Evolutionary conservation across 2,329 filamentous ascomycete genomes (phyloP).

Genomic region (Lasiodiplodia theobromae): DNA sequence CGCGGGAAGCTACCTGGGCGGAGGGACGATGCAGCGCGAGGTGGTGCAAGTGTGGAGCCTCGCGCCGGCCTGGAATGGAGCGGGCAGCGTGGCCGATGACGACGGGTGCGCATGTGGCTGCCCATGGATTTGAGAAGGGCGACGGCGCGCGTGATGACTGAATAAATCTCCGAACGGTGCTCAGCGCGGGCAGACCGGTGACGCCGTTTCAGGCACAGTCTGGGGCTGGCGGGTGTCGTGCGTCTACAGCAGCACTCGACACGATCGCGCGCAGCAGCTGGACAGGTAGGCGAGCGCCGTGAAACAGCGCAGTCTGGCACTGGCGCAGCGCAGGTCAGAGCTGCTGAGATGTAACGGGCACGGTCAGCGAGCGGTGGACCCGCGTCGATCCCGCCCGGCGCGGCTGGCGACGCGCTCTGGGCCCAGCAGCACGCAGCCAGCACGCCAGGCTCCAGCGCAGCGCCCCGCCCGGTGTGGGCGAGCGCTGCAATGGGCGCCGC

Average conservation of each 20-base stretch:
- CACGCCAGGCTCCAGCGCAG: not conserved
- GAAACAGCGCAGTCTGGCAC: slow-evolving; percentile 15
- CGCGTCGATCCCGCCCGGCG: slow-evolving; percentile 14
- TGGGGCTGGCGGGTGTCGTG: slow-evolving; percentile 9
- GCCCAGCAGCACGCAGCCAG: not conserved
- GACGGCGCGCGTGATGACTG: slow-evolving; percentile 7
- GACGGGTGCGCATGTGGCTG: slow-evolving; percentile 24
- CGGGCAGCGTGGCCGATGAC: slow-evolving; percentile 12
- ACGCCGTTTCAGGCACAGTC: slow-evolving; percentile 24
- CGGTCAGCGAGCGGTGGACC: not conserved
- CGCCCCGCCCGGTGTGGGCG: not conserved
- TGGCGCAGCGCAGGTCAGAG: slow-evolving; percentile 15
- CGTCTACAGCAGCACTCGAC: not conserved
- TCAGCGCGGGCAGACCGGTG: not conserved
- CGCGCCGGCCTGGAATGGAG: slow-evolving; percentile 7
- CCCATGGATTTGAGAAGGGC: slow-evolving; percentile 14
- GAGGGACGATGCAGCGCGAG: slow-evolving; percentile 23
- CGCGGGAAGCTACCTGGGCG: slow-evolving; percentile 15
- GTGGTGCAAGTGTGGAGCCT: slow-evolving; percentile 15
- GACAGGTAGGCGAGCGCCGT: slow-evolving; percentile 22
- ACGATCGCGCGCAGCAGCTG: slow-evolving; percentile 7
- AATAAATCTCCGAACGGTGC: slow-evolving; percentile 12
- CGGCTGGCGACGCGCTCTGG: not conserved
- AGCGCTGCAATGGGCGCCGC: not conserved
- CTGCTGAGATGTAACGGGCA: slow-evolving; percentile 2